A percentile compares a stretch with the other conserved stretches of the same genome.
Conservation (phyloP, 2,329 filamentous ascomycete species). For the Mycosphaerelloides madeirae region DNA sequence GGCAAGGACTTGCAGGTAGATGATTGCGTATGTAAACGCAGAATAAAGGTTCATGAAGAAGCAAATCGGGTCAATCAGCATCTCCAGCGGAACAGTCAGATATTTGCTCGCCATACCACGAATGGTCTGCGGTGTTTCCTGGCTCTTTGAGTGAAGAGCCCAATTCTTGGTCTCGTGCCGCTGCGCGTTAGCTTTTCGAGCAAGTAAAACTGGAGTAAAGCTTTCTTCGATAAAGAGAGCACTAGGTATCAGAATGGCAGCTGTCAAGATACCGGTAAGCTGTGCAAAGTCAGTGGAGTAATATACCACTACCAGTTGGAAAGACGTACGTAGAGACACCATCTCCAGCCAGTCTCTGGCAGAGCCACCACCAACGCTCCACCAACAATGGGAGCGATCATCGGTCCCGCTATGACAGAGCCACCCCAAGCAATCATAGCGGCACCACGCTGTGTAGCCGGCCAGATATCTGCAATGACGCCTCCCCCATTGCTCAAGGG, state of each 20-base stretch:
- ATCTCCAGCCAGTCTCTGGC: conserved; percentile 40
- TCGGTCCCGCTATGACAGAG: conserved; percentile 60
- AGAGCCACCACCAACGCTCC: conserved; percentile 42
- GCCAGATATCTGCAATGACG: conserved; percentile 41
- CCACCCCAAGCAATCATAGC: conserved; percentile 56
- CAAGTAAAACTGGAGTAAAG: conserved; percentile 23
- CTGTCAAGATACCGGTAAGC: conserved; percentile 36
- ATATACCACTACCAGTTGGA: neutral
- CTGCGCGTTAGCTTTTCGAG: neutral
- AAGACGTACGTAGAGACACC: conserved; percentile 30
- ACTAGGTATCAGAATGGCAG: conserved; percentile 15
- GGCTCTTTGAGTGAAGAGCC: conserved; percentile 38
- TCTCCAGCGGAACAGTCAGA: conserved; percentile 31
- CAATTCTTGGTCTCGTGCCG: conserved; percentile 21
- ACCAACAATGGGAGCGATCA: conserved; percentile 56
- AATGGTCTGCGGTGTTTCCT: conserved; percentile 36
- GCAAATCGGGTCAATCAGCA: neutral
- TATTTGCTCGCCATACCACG: conserved; percentile 37
- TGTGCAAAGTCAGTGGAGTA: no score
- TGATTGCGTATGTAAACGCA: no score
- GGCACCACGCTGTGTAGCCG: conserved; percentile 31
- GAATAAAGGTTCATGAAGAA: neutral
- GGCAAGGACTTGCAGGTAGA: no score
- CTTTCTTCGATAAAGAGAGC: conserved; percentile 33
- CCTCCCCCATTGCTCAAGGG: conserved; percentile 41